Evolutionary conservation across 1,284 basidiomycete genomes (phyloP).

Genomic region (Trametes versicolor): DNA sequence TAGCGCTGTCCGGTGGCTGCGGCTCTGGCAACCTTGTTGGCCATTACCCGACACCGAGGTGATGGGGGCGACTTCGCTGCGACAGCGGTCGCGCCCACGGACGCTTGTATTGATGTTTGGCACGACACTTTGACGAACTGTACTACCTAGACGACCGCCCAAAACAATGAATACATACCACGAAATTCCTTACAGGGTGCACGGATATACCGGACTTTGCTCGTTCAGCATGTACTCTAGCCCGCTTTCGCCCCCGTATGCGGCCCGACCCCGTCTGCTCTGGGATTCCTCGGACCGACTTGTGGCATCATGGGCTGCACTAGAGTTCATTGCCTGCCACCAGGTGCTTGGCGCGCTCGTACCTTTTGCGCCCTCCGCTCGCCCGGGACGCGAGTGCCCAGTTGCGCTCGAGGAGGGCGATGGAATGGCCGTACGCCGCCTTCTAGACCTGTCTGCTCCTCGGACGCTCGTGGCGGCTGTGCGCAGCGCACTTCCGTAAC

Average conservation of each 20-base stretch:
- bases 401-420: neutral
- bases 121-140: constrained; percentile 1
- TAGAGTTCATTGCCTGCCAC: neutral
- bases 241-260: neutral
- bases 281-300: constrained; percentile 6
- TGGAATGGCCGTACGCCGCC: constrained; percentile 18
- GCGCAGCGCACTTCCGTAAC: constrained; percentile 6
- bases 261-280: neutral
- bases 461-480: constrained; percentile 16
- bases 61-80: neutral
- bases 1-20: neutral
- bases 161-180: neutral
- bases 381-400: constrained; percentile 2
- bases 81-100: constrained; percentile 2
- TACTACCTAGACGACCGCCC: neutral
- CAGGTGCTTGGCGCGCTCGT: constrained; percentile 8
- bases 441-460: constrained; percentile 15
- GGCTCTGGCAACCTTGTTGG: neutral
- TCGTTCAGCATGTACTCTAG: constrained; percentile 1
- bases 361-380: neutral
- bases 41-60: neutral
- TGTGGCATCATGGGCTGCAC: constrained; percentile 4
- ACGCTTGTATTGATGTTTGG: neutral
- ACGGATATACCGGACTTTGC: constrained; percentile 6
- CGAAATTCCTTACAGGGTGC: neutral